Base-by-base conservation (phyloP, 2,329 filamentous ascomycete genomes). In the Elsinoe batatas region DNA sequence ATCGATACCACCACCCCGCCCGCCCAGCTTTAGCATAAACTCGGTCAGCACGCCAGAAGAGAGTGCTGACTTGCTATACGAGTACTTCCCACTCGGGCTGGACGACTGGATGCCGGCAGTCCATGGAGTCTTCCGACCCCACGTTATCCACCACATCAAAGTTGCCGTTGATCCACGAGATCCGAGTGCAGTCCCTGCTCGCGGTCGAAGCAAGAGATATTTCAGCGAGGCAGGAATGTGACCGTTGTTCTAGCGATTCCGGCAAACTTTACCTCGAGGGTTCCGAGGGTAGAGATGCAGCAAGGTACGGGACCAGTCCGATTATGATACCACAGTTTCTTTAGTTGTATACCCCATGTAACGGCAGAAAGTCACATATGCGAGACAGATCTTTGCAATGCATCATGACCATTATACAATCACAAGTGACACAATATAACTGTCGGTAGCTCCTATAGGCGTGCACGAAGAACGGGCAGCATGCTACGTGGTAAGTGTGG, bases 51-150 rank as follows among this genome's bases (percentile, higher is more conserved):
- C 85, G 65, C 78, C 87, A 33, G 72, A 83, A 61, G 89, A 95
- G 63, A 85, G 85, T 62, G 84, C 84, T 0, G 91, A 96, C 69
- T 74, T 91, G 61, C 74, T 96, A 15, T 96, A 96, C 67, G 91
- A 97, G 71, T 96, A 97, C 67, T 96, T 97, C 61, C 91, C 91
- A 0, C 76, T 97, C 13, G 90, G 86, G 49, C 73, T 95, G 57
- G 90, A 96, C 68, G 91, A 96, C 65, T 96, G 87, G 87, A 89
- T 91, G 81, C 87, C 87, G 1, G 89, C 88, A 1, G 88, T 94
- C 2, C 89, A 95, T 69, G 89, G 89, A 4, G 85, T 95, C 13
- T 95, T 95, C 68, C 78, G 89, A 49, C 91, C 91, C 5, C 91
- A 96, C 68, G 88, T 95, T 13, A 91, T 96, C 2, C 91, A 97